Evolutionary conservation across 257 asterid species (phyloP), one percentile per base, ranked within the genome.

Genomic region (Nicotiana knightiana): DNA sequence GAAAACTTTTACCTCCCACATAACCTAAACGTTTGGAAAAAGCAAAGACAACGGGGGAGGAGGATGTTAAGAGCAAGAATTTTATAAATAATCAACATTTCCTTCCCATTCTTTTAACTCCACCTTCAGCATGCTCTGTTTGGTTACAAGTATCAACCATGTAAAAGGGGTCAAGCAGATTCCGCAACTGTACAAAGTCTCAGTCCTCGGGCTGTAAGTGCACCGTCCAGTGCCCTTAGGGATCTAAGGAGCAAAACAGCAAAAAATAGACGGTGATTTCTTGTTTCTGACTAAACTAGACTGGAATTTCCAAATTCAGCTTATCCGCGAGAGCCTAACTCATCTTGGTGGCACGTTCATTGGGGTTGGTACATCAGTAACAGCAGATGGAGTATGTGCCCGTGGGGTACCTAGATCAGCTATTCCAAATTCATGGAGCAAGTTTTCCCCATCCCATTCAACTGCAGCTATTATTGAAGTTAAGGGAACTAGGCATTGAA

Each of bases 361-460:
- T 15, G 87, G 82, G 28, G 93, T 84, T 57, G 89, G 83, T 73
- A 84, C 58, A 55, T 87, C 85, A 55, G 85, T 85, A 85, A 68
- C 81, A 62, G 70, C 79, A 48, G 96, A 86, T 12, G 92, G 91
- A 67, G 87, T 82, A 81, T 81, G 89, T 78, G 92, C 88, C 66
- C 67, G 89, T 65, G 92, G 89, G 46, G 87, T 86, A 51, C 88
- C 77, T 17, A 85, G 83, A 37, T 87, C 88, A 70, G 90, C 84
- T 89, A 91, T 81, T 86, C 85, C 93, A 87, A 91, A 85, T 81
- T 91, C 94, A 1, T 85, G 87, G 78, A 91, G 93, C 88, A 91
- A 51, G 85, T 86, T 82, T 77, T 86, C 89, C 76, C 87, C 92
- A 83, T 81, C 90, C 98, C 97, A 92, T 76, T 90, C 96, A 68